Conservation (phyloP, 176 grass and related monocot species). For the Olyra latifolia region DNA sequence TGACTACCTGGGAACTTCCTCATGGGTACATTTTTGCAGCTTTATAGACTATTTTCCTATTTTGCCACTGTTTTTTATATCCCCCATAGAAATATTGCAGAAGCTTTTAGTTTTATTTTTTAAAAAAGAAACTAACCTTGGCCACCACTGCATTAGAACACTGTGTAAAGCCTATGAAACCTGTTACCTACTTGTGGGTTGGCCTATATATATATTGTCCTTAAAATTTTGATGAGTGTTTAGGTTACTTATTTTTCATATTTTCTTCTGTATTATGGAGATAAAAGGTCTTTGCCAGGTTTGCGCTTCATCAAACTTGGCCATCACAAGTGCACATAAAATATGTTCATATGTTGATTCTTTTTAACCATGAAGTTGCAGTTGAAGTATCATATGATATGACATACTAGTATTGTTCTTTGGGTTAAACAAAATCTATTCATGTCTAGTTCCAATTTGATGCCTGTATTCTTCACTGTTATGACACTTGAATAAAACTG, state of each 20-base stretch:
- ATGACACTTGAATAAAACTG: conserved; percentile 13
- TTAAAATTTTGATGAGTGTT: conserved; percentile 4
- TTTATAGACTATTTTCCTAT: conserved; percentile 31
- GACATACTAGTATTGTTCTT: neutral
- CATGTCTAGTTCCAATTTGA: neutral
- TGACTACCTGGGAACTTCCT: conserved; percentile 99
- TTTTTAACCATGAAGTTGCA: neutral
- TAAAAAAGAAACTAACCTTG: neutral
- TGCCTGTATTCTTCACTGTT: neutral
- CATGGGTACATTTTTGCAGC: conserved; percentile 65
- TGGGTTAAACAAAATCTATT: neutral
- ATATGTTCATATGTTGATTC: neutral
- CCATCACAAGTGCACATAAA: neutral
- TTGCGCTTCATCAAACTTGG: conserved; percentile 16
- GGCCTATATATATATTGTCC: neutral
- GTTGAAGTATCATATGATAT: conserved; percentile 7
- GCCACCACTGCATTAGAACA: neutral
- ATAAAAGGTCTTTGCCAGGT: conserved; percentile 4
- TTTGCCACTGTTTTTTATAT: neutral
- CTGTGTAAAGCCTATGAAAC: neutral
- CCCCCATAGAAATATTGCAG: neutral
- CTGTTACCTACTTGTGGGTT: conserved; percentile 1
- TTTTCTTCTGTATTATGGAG: neutral
- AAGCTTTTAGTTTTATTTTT: neutral
- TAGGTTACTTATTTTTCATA: neutral